phyloP scores from a whole-genome alignment of 2,329 filamentous ascomycete species.

The Fusarium siculi region DNA sequence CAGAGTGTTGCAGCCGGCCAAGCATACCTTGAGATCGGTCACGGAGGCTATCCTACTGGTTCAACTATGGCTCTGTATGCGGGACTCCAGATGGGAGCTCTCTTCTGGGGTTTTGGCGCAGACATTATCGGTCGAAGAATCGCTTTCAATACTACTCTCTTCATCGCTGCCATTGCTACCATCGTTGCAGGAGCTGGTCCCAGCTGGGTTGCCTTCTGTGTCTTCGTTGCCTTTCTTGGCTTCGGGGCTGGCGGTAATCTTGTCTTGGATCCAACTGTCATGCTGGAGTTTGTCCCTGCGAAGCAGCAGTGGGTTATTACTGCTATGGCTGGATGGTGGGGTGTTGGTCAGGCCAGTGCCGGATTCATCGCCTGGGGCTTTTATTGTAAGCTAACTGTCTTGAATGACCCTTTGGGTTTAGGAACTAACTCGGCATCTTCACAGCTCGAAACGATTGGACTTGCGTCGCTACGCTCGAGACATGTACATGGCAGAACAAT shows the following conservation, averaged over 20 bases:
- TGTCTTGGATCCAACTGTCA: background rate
- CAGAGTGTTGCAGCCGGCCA: background rate
- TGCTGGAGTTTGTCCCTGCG: background rate
- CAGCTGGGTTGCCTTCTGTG: background rate
- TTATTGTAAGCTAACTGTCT: too few species aligned
- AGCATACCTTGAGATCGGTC: background rate
- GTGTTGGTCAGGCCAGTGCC: background rate
- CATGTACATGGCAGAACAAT: background rate
- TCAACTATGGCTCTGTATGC: background rate
- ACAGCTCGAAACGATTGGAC: constrained; percentile 5
- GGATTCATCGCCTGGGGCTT: constrained; percentile 1
- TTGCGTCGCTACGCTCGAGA: background rate
- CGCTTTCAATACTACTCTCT: constrained; percentile 1
- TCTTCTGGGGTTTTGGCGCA: constrained; percentile 10
- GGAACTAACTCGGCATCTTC: background rate
- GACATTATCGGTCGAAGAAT: background rate
- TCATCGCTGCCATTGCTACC: background rate
- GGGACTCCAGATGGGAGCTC: background rate
- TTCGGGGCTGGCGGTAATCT: background rate
- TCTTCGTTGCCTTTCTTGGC: background rate
- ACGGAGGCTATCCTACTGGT: background rate
- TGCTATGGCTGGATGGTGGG: constrained; percentile 8
- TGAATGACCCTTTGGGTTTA: fast-evolving
- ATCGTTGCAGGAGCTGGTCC: background rate
- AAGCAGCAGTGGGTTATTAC: constrained; percentile 9